These are phyloP conservation scores for Stachybotrys echinatus DNA, from an alignment of 2,329 filamentous ascomycete species.

Conservation along the genomic window DNA sequence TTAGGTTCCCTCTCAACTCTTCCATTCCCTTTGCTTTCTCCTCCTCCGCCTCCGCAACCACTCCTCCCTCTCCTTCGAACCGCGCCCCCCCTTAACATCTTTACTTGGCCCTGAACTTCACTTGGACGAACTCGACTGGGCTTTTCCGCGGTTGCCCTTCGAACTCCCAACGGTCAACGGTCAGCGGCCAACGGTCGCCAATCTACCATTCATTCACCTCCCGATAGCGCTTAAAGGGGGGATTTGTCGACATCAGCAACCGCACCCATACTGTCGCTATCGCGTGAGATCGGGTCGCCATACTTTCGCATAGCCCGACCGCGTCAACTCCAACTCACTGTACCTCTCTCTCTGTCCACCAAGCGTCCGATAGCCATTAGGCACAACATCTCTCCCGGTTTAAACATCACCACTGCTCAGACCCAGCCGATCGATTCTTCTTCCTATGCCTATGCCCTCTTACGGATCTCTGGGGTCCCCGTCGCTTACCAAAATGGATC, in stretches of 20 bases:
- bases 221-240: no score
- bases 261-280: background rate
- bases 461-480: slow-evolving; percentile 70
- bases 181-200: no score
- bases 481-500: slow-evolving; percentile 77
- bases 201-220: no score
- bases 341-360: background rate
- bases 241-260: no score
- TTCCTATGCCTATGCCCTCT: slow-evolving; percentile 55
- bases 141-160: no score
- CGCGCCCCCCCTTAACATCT: background rate
- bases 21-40: background rate
- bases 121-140: no score
- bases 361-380: background rate
- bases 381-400: background rate
- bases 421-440: background rate
- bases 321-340: background rate
- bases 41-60: background rate
- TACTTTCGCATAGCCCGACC: background rate
- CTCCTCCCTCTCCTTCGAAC: background rate
- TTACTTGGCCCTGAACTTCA: no score
- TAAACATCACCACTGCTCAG: background rate
- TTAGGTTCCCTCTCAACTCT: background rate
- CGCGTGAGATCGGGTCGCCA: background rate
- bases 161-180: no score